Evolutionary conservation across 345 rosid species (phyloP), one percentile per base, ranked within the genome.

Genomic region (Tarenaya hassleriana): DNA sequence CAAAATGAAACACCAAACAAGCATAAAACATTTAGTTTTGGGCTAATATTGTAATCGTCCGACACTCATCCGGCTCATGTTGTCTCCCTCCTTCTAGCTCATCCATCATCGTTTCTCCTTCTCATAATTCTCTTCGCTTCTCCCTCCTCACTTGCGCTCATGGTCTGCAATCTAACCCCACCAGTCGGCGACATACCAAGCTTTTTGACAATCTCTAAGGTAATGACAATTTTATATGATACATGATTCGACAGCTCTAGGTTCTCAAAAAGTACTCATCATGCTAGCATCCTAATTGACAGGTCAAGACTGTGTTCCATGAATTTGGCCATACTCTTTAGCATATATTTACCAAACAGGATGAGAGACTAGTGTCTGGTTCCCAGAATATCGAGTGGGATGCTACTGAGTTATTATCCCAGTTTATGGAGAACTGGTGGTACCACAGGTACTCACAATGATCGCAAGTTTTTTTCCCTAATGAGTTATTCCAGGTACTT

Each of bases 341-440:
- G 75, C 95, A 86, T 69, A 89, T 89, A 95, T 82, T 89, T 52
- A 89, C 97, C 63, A 81, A 72, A 63, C 67, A 79, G 70, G 97
- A 89, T 20, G 97, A 89, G 64, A 86, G 97, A 51, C 80, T 89
- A 52, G 94, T 85, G 53, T 73, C 97, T 75, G 97, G 97, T 60
- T 79, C 75, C 37, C 75, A 95, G 15, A 88, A 86, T 52, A 69
- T 89, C 29, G 97, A 89, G 63, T 86, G 97, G 97, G 97, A 89
- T 64, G 97, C 97, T 16, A 84, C 86, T 65, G 97, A 89, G 66
- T 71, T 89, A 62, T 94, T 95, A 34, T 89, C 97, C 10, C 97
- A 89, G 44, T 89, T 89, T 69, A 89, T 90, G 97, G 95, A 89
- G 75, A 89, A 89, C 52, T 89, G 97, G 97, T 89, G 97, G 71